These are phyloP conservation scores for Selenicereus undatus DNA, from an alignment of 148 eudicot genomes.

Conservation along the genomic window DNA sequence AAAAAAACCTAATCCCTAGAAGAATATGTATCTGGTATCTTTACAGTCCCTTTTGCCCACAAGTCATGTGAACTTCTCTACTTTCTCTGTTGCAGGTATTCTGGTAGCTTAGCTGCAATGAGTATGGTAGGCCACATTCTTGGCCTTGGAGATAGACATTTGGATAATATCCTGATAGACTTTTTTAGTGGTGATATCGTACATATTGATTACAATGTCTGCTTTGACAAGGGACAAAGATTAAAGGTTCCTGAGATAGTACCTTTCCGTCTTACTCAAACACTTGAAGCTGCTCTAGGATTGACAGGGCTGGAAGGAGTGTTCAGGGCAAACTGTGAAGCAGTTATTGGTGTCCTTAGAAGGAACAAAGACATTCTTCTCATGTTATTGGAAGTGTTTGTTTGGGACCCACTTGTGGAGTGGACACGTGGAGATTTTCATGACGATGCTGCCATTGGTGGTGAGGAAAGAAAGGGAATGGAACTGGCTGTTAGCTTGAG, in stretches of 20 bases:
- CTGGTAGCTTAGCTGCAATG: constrained; percentile 95
- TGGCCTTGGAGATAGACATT: constrained; percentile 95
- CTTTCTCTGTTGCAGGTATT: constrained; percentile 56
- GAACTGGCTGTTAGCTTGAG: constrained; percentile 98
- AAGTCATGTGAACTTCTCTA: constrained; percentile 5
- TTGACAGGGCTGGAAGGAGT: constrained; percentile 85
- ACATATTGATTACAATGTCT: constrained; percentile 97
- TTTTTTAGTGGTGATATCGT: constrained; percentile 83
- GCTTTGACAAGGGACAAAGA: constrained; percentile 96
- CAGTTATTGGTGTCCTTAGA: constrained; percentile 75
- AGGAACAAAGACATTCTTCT: constrained; percentile 80
- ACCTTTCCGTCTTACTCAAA: constrained; percentile 96
- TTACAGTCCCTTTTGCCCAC: background rate
- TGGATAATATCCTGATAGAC: constrained; percentile 92
- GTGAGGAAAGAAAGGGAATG: constrained; percentile 99
- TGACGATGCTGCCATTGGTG: constrained; percentile 96
- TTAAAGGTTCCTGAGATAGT: constrained; percentile 96
- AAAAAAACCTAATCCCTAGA: background rate
- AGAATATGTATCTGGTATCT: background rate
- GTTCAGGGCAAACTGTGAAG: constrained; percentile 94
- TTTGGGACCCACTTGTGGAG: constrained; percentile 98
- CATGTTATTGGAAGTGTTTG: constrained; percentile 91
- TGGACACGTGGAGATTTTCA: constrained; percentile 98
- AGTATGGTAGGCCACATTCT: constrained; percentile 96
- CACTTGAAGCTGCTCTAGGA: constrained; percentile 91